Base-by-base conservation (phyloP, 2,329 filamentous ascomycete species). In the Ophiognomonia clavigignenti-juglandacearum region DNA sequence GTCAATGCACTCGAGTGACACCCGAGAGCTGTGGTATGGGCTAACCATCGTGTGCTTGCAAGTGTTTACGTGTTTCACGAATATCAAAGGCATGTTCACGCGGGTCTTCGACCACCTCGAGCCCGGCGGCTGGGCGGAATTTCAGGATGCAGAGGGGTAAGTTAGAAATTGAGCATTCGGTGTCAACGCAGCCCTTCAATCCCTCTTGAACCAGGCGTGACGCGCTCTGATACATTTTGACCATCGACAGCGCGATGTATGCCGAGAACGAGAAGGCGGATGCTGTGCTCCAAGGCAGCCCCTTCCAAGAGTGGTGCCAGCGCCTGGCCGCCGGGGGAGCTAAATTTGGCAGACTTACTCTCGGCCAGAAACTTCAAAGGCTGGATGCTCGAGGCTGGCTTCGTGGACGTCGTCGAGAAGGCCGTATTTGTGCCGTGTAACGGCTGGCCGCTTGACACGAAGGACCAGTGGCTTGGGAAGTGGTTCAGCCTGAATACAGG, bases 61-160 rank as follows among this genome's bases (percentile, higher is more conserved):
- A 32, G 16, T 48, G 2, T 35, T 31, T 14, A 43, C 45, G 11
- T 48, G 45, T 29, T 48, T 48, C 7, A 64, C 70, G 44, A 74
- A 74, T 54, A 67, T 72, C 44, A 57, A 56, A 2, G 66, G 77
- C 39, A 63, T 80, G 18, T 75, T 85, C 44, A 61, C 63, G 24
- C 73, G 73, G 50, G 72, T 74, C 4, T 77, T 66, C 53, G 59
- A 68, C 47, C 68, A 59, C 46, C 54, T 63, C 3, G 61, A 61
- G 34, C 68, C 68, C 0, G 68, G 68, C 4, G 68, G 66, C 7
- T 62, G 54, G 46, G 54, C 67, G 36, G 68, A 72, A 51, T 58
- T 62, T 18, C 59, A 61, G 23, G 59, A 69, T 41, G 45, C 39
- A 8, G 45, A 43, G 1, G 43, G 43, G 31, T 32, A n/a, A 32